Conservation (phyloP, 2,329 filamentous ascomycete genomes). For the Neospermospora avenae region DNA sequence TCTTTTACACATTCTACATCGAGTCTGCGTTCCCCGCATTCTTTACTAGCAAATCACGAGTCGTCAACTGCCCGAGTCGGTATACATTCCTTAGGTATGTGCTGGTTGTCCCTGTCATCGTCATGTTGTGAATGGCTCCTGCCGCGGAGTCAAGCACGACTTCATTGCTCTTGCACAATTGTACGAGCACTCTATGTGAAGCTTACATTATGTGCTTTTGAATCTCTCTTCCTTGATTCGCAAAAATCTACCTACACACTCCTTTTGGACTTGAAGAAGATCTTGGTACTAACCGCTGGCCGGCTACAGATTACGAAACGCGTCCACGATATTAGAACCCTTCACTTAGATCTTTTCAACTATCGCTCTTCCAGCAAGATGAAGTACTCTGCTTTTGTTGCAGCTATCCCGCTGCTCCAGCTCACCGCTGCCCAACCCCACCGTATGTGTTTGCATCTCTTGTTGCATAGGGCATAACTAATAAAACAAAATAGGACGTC, state of each 20-base stretch:
- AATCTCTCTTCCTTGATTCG: not conserved
- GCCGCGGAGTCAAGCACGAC: not conserved
- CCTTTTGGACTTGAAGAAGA: not conserved
- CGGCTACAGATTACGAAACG: conserved; percentile 15
- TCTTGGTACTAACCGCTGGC: conserved; percentile 23
- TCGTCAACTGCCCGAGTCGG: not conserved
- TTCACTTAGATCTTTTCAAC: conserved; percentile 3
- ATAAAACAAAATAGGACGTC: conserved; percentile 14
- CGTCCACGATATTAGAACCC: conserved; percentile 17
- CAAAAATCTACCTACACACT: no score
- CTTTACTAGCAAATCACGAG: not conserved
- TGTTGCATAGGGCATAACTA: not conserved
- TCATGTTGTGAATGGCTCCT: not conserved
- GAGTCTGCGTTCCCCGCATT: not conserved
- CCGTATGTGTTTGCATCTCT: conserved; percentile 9
- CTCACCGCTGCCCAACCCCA: conserved; percentile 42
- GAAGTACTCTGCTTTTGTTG: conserved; percentile 40
- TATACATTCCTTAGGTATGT: conserved; percentile 3
- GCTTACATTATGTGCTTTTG: not conserved
- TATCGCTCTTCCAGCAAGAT: conserved; percentile 36
- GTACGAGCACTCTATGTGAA: not conserved
- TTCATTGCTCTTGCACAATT: not conserved
- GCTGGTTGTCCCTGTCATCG: not conserved
- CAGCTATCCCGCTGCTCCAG: conserved; percentile 39
- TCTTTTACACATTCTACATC: conserved; percentile 5